Percentiles rank a stretch among this genome's conserved stretches.
Evolutionary conservation across 805 yeast species (phyloP).

Genomic region (Wickerhamomyces silvicola): DNA sequence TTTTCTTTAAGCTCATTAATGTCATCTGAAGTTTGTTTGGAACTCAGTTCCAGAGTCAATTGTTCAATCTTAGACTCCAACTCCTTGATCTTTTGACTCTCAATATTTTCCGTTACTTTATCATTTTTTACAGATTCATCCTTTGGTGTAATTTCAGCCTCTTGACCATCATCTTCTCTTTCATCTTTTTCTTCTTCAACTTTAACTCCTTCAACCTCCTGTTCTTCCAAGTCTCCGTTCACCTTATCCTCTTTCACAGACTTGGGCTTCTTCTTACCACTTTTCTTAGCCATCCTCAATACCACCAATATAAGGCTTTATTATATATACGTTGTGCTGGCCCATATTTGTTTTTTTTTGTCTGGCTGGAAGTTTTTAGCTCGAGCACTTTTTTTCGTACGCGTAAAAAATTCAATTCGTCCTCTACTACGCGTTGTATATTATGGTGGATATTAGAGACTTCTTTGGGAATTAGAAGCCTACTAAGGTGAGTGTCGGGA

Average conservation of each 20-base stretch:
- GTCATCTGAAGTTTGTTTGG: slow-evolving; percentile 8
- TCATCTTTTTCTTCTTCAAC: too few relatives aligned
- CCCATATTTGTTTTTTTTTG: background rate
- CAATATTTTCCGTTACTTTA: slow-evolving; percentile 3
- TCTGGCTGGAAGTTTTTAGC: background rate
- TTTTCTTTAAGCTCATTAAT: slow-evolving; percentile 21
- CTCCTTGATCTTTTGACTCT: slow-evolving; percentile 4
- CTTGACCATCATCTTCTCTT: too few relatives aligned
- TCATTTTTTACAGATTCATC: slow-evolving; percentile 2
- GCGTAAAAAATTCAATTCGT: too few relatives aligned
- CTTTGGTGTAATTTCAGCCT: slow-evolving; percentile 3
- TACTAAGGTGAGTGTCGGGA: slow-evolving; percentile 6
- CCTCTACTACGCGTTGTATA: too few relatives aligned
- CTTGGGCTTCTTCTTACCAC: slow-evolving; percentile 11
- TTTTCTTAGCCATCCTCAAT: slow-evolving; percentile 15
- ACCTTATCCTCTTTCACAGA: background rate
- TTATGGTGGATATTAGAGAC: slow-evolving; percentile 34
- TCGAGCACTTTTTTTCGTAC: slow-evolving; percentile 1
- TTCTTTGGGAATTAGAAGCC: slow-evolving; percentile 27
- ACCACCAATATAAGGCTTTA: background rate
- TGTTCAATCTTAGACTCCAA: slow-evolving; percentile 9
- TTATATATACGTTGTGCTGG: background rate
- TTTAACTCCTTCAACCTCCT: slow-evolving; percentile 1
- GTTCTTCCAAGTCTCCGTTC: background rate
- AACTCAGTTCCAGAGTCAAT: slow-evolving; percentile 7